Conservation (phyloP, 2,329 filamentous ascomycete genomes). For the Clarireedia hainanense region DNA sequence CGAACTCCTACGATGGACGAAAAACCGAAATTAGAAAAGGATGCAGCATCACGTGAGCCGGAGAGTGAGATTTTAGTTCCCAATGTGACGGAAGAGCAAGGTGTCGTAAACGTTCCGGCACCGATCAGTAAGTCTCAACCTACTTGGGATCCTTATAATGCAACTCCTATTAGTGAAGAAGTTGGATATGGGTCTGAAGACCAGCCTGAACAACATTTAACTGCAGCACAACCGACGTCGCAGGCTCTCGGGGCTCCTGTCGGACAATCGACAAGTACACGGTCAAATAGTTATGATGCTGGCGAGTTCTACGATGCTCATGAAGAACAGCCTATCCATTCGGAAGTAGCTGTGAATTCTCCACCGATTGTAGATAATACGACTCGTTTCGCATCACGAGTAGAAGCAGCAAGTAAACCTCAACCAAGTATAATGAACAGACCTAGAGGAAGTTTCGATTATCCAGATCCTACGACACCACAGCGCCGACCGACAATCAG, state of each 20-base stretch:
- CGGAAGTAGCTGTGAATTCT: not conserved
- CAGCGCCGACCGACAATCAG: not conserved
- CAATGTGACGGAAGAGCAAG: slow-evolving; percentile 8
- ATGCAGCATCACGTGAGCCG: slow-evolving; percentile 6
- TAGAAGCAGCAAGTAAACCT: not conserved
- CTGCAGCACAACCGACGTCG: not conserved
- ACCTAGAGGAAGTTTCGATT: slow-evolving; percentile 15
- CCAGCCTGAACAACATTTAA: slow-evolving; percentile 2
- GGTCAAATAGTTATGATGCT: slow-evolving; percentile 16
- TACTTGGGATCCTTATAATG: slow-evolving; percentile 31
- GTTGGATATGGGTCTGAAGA: slow-evolving; percentile 26
- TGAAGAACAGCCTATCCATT: slow-evolving; percentile 3
- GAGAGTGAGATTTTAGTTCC: slow-evolving; percentile 12
- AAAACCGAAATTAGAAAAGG: not conserved
- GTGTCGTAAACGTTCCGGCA: slow-evolving; percentile 15
- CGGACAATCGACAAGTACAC: slow-evolving; percentile 12
- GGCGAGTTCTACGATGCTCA: slow-evolving; percentile 20
- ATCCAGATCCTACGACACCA: not conserved
- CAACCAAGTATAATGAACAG: slow-evolving; percentile 15
- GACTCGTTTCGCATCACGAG: not conserved
- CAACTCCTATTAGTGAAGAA: slow-evolving; percentile 33
- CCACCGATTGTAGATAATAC: not conserved
- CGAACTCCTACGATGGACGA: not conserved
- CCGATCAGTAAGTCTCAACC: slow-evolving; percentile 32
- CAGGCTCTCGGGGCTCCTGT: not conserved